phyloP scores from a whole-genome alignment of 352 stramenopile genomes.

The Phytophthora podocarpi region DNA sequence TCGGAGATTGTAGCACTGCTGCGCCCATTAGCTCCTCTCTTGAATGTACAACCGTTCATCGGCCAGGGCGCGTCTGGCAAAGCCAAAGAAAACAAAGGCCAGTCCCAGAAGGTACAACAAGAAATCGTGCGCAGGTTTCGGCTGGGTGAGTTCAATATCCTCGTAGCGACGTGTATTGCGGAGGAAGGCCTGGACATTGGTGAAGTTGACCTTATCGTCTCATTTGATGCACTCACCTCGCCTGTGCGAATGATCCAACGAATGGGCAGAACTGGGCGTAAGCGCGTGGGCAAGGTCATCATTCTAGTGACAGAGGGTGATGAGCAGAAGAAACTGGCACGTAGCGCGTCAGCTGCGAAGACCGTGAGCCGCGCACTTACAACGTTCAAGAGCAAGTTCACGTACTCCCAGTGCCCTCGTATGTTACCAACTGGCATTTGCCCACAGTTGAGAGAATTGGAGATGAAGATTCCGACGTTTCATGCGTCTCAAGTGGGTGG shows the following conservation, averaged over 20 bases:
- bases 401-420: slow-evolving; percentile 79
- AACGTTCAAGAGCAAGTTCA: slow-evolving; percentile 91
- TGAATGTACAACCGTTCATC: slow-evolving; percentile 94
- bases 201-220: slow-evolving; percentile 95
- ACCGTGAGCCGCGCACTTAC: slow-evolving; percentile 80
- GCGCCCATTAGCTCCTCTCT: slow-evolving; percentile 58
- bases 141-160: slow-evolving; percentile 88
- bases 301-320: slow-evolving; percentile 90
- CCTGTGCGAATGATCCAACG: slow-evolving; percentile 96
- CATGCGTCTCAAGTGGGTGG: slow-evolving; percentile 75
- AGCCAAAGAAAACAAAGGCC: slow-evolving; percentile 84
- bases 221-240: slow-evolving; percentile 93
- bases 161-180: slow-evolving; percentile 96
- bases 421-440: slow-evolving; percentile 70
- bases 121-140: slow-evolving; percentile 93
- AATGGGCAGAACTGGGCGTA: slow-evolving; percentile 96
- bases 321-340: slow-evolving; percentile 88
- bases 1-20: slow-evolving; percentile 92
- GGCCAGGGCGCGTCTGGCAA: slow-evolving; percentile 90
- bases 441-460: slow-evolving; percentile 53
- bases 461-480: slow-evolving; percentile 85
- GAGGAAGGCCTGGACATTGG: slow-evolving; percentile 97
- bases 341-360: slow-evolving; percentile 79
- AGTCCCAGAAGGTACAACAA: slow-evolving; percentile 96
- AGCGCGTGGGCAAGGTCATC: slow-evolving; percentile 92